Evolutionary conservation across 1,284 basidiomycete genomes (phyloP), one percentile per base, ranked within the genome.

Genomic region (Athelia sp.): DNA sequence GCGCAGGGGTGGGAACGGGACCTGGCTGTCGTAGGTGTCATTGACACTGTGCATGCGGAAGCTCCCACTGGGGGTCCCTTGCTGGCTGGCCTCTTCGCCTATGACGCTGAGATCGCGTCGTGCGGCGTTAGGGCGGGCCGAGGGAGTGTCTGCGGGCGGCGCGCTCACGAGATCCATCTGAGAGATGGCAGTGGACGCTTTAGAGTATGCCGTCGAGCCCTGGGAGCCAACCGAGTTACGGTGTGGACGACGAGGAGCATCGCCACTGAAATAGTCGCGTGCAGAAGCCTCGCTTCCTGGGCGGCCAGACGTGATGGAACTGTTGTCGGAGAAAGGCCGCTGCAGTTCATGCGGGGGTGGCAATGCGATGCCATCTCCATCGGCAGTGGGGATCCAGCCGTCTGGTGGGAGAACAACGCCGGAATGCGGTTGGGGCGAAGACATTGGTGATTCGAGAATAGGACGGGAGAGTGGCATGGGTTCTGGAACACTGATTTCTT

Each of bases 101-200:
- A 73, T 73, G 13, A 69, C 65, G 50, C 68, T 69, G 38, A 74
- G 35, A 24, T 53, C 57, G 26, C 54, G 36, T 58, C 3, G 61
- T 52, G n/a, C 59, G 64, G 3, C 54, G 49, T 32, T 65, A 46
- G 35, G 56, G 49, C 46, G 17, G 51, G 47, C 29, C n/a, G 65
- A 46, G 36, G 56, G 49, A 46, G 17, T 29, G 52, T 52, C 22
- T 52, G 45, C 36, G 4, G 15, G 29, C 29, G 71, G 65, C 15
- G 68, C 46, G 44, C 59, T 67, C 14, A 73, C 59, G 19, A 74
- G 58, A 21, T 74, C 73, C 19, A 70, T 70, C 24, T 70, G 65
- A 3, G 73, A 73, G 9, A 74, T 67, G 1, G 21, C 24, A n/a
- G 58, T 64, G 2, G 72, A 68, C 13, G 64, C 23, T 8, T 52